These are phyloP conservation scores for Exophiala xenobiotica DNA, from an alignment of 2,329 filamentous ascomycete species.

Conservation along the genomic window DNA sequence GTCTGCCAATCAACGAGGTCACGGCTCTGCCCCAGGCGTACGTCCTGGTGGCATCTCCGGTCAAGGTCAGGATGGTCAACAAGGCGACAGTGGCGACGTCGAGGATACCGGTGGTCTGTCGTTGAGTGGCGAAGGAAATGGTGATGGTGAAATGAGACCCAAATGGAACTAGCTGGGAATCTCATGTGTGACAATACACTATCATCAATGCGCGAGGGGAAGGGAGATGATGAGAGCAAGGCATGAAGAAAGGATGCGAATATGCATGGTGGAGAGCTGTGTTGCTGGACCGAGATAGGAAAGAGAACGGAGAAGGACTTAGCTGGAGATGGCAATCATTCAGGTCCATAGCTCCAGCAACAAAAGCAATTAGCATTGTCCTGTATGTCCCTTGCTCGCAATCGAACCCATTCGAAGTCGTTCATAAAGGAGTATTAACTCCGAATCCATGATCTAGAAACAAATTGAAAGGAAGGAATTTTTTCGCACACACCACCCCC, in stretches of 20 bases:
- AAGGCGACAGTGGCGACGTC: not conserved
- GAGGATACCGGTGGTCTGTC: not conserved
- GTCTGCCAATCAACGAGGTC: no score
- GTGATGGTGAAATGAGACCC: no score
- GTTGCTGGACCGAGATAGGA: not conserved
- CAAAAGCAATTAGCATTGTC: not conserved
- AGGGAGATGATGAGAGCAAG: no score
- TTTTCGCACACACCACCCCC: not conserved
- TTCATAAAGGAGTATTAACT: not conserved
- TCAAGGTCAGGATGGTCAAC: not conserved
- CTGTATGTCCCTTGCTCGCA: not conserved
- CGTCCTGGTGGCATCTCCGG: not conserved
- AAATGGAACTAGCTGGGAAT: not conserved
- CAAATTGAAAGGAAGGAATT: slow-evolving; percentile 4
- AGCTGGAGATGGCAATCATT: not conserved
- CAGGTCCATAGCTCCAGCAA: not conserved
- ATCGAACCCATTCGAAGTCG: not conserved
- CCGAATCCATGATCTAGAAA: not conserved
- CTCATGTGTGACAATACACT: no score
- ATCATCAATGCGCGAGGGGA: no score
- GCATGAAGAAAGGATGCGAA: no score
- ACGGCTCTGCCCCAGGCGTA: no score
- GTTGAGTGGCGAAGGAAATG: not conserved
- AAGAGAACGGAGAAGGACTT: not conserved
- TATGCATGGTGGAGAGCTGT: no score